A percentile compares a stretch with the other conserved stretches of the same genome.
phyloP scores from a whole-genome alignment of 106 monocot genomes.

The Acorus calamus region DNA sequence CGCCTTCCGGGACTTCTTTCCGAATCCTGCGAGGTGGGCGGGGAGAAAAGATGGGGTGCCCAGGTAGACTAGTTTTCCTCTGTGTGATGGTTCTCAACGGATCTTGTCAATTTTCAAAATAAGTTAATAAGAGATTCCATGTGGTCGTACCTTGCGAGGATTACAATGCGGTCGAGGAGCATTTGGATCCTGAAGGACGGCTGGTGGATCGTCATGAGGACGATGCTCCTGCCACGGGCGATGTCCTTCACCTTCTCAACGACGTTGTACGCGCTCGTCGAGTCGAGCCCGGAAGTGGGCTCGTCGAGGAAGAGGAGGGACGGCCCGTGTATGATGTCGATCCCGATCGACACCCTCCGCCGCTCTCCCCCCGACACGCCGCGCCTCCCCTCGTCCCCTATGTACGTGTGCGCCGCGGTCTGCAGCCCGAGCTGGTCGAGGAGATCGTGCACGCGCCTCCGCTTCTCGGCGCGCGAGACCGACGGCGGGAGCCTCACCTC shows the following conservation, averaged over 20 bases:
- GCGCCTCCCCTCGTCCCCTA: constrained; percentile 33
- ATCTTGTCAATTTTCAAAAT: too few relatives aligned
- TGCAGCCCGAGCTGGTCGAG: constrained; percentile 40
- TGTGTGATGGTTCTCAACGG: too few relatives aligned
- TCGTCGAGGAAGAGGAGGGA: constrained; percentile 40
- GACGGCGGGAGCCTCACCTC: constrained; percentile 39
- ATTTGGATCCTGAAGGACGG: constrained; percentile 40
- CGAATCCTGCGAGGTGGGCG: constrained; percentile 23
- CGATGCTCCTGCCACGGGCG: constrained; percentile 26
- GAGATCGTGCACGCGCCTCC: constrained; percentile 24
- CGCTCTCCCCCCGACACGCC: constrained; percentile 50
- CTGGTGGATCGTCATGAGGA: constrained; percentile 47
- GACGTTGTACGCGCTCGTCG: constrained; percentile 31
- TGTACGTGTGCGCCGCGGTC: constrained; percentile 31
- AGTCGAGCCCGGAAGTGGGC: constrained; percentile 51
- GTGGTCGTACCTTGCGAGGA: constrained; percentile 28
- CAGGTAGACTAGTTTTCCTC: constrained; percentile 27
- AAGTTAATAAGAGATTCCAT: too few relatives aligned
- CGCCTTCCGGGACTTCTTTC: constrained; percentile 20
- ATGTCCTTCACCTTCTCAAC: constrained; percentile 38
- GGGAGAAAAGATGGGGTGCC: constrained; percentile 26
- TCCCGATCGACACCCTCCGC: constrained; percentile 40
- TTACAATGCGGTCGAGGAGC: constrained; percentile 29
- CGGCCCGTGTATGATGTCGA: constrained; percentile 46
- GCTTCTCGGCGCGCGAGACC: constrained; percentile 25